Evolutionary conservation across 2,329 filamentous ascomycete genomes (phyloP), one percentile per base, ranked within the genome.

Genomic region (Lecanicillium sp.): DNA sequence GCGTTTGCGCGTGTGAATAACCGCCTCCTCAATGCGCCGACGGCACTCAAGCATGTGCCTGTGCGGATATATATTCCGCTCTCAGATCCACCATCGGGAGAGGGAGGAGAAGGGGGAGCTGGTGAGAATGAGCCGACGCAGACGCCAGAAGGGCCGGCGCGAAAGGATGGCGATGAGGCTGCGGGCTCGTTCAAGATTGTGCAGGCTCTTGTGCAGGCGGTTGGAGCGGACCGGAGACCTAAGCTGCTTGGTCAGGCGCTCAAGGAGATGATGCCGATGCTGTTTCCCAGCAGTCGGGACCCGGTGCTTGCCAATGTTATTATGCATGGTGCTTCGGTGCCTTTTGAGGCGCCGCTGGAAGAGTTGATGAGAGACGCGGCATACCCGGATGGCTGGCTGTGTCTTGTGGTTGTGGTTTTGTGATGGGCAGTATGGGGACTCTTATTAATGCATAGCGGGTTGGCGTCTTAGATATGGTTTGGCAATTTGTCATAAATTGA

Each of bases 341-440:
- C 92, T 1, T 83, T 96, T 65, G 64, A 68, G 43, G 84, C 88
- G 2, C 80, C 80, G 17, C 60, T 98, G 14, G 84, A 87, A 53
- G 90, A 95, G 33, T 58, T 98, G 42, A 84, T 92, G 63, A 74
- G 80, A 41, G 83, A 83, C 52, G 83, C 85, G 4, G 79, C 86
- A 2, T 96, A 95, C 66, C 80, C 87, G 0, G 92, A 98, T 62
- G 92, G 92, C 0, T 98, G 89, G 83, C 60, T 95, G 18, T 86
- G 87, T 58, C 62, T 95, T 30, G 84, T 87, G 37, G 75, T 95
- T 5, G 72, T 80, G 15, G 82, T 94, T 66, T 69, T 87, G 54
- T 65, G 45, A 58, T 13, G 43, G 38, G 35, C 45, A 14, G 35
- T 39, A 41, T 40, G 37, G 31, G 38, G 6, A 11, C 7, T 6